Percentiles rank a stretch among this genome's conserved stretches.
Conservation (phyloP, 176 grass and related monocot species). For the Triticum urartu region DNA sequence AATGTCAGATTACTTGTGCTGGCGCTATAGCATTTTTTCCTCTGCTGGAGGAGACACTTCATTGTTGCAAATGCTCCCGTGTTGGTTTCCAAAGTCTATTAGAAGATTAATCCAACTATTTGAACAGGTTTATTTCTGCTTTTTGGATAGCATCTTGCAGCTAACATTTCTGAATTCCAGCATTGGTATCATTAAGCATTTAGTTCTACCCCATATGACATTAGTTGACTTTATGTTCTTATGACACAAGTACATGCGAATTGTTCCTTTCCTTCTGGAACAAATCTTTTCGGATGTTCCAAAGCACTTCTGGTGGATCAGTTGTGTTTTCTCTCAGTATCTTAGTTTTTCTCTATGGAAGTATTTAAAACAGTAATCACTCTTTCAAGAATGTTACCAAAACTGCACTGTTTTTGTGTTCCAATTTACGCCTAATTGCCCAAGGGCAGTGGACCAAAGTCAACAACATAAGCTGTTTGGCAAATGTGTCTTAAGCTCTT, state of each 20-base stretch:
- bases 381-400: background rate
- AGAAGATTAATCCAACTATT: conserved; percentile 89
- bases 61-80: conserved; percentile 83
- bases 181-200: background rate
- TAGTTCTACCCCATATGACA: background rate
- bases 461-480: background rate
- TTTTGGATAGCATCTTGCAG: conserved; percentile 18
- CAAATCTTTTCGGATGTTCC: background rate
- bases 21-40: conserved; percentile 78
- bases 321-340: background rate
- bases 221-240: conserved; percentile 8
- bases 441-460: conserved; percentile 11
- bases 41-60: conserved; percentile 87
- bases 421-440: background rate
- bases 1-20: conserved; percentile 74
- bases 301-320: conserved; percentile 9
- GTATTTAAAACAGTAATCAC: background rate
- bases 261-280: background rate
- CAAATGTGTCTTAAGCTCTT: background rate
- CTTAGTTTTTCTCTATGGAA: conserved; percentile 9
- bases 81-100: conserved; percentile 68
- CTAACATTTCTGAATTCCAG: background rate
- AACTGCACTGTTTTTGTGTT: background rate
- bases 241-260: conserved; percentile 3
- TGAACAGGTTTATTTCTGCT: conserved; percentile 72